Evolutionary conservation across 257 asterid species (phyloP), one percentile per base, ranked within the genome.

Genomic region (Jasminum sambac): DNA sequence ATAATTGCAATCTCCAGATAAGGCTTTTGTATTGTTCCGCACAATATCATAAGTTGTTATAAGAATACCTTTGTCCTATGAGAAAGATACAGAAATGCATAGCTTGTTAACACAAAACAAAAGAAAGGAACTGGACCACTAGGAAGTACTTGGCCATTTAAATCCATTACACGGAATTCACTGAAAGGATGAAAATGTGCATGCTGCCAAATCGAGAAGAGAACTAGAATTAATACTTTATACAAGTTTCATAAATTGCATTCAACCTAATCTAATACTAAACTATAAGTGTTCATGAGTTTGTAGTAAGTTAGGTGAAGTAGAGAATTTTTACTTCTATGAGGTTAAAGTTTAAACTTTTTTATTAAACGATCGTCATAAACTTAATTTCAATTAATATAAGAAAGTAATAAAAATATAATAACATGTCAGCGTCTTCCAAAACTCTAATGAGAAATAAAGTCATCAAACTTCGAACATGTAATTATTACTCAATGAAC

Each of bases 11-110:
- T 81, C 84, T 69, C 97, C 97, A 76, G 95, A 83, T 64, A 93
- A 77, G 44, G 90, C 69, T 68, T 86, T 85, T 12, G 83, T 71
- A 76, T 93, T 93, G 77, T 86, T 86, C 74, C 98, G 82, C 69
- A 93, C 96, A 68, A 93, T 93, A 73, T 93, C 98, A 60, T 93
- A 93, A 62, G 98, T 93, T 63, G 98, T 93, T 58, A 93, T 81
- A 70, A 93, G 97, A 65, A 93, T 69, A 48, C 97, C 98, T 84
- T 89, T 89, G 76, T 86, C 95, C 98, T 93, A 64, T 48, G 66
- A 72, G 66, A 70, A 43, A 30, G 66, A 71, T 72, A 62, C 48
- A 48, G 52, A 62, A 48, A 60, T 64, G 72, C 6, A 11, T 50
- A 50, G 59, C 25, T 17, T 50, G 26, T 66, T 61, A 24, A 23